Base-by-base conservation (phyloP, 139 green algal genomes). In the Spirogloea muscicola region DNA sequence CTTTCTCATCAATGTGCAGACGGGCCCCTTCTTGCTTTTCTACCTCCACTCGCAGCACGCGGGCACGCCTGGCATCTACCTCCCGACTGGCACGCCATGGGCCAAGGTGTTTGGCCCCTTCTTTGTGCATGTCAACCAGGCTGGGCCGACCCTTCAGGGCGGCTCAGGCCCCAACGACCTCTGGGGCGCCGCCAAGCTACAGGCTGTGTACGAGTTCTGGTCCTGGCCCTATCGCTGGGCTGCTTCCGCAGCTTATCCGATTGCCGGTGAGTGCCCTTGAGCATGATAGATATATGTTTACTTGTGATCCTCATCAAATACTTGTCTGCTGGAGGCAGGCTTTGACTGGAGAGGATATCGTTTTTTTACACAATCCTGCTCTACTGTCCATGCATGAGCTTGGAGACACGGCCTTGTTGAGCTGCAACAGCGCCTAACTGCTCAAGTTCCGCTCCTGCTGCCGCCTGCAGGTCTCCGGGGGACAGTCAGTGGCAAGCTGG, bases 31-130 rank as follows among this genome's bases (percentile, higher is more conserved):
- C 51, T 29, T 74, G 10, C 64, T 74, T 25, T 71, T 71, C 51
- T 73, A 73, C 49, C 48, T 74, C 25, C 64, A 74, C 39, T 74
- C 64, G 48, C 25, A 31, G 48, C 64, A 74, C 52, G 7, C 42
- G 5, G 64, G 64, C 9, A 74, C 64, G 13, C 64, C 64, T 6
- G 21, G 25, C 38, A 42, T 74, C 5, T 31, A 33, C 48, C 37
- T 74, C 5, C 40, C 6, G n/a, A 27, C 3, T 25, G 21, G 16
- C 4, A n/a, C 68, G 49, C 5, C 4, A 4, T 74, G 64, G 64
- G 39, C 25, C 9, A 74, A 74, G 6, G 69, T 42, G 4, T 74
- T 71, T 33, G 64, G 64, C 48, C 64, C 64, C 9, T 74, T 73
- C 52, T 72, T 38, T 6, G 6, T 61, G 3, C 6, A 74, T 7